These are phyloP conservation scores for Adansonia grandidieri DNA, from an alignment of 441 rosid genomes.

Conservation along the genomic window DNA sequence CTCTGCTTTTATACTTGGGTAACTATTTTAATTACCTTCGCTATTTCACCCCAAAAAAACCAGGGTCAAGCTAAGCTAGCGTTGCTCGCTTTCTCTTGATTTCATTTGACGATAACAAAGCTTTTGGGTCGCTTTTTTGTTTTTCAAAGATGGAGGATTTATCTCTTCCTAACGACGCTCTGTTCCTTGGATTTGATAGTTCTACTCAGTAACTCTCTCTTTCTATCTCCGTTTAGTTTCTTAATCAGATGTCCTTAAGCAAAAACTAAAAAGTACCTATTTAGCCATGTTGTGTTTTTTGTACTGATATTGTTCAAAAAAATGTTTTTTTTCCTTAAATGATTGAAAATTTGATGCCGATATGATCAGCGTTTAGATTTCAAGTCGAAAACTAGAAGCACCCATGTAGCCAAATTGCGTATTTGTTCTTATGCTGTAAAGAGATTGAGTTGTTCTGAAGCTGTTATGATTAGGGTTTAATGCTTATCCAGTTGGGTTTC, in stretches of 20 bases:
- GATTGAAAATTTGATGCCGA: background rate
- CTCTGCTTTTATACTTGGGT: background rate
- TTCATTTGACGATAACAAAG: background rate
- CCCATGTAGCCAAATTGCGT: background rate
- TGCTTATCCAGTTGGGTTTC: constrained; percentile 14
- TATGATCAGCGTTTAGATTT: background rate
- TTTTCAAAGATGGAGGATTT: constrained; percentile 40
- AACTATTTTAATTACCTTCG: background rate
- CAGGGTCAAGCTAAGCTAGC: background rate
- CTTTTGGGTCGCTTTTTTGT: background rate
- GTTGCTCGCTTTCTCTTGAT: background rate
- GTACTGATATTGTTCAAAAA: background rate
- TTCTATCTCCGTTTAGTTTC: background rate
- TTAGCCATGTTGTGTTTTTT: background rate
- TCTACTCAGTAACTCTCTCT: constrained; percentile 74
- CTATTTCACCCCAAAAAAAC: background rate
- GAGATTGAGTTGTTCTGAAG: background rate
- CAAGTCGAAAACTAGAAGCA: background rate
- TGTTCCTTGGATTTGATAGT: constrained; percentile 86
- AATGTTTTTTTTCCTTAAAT: background rate
- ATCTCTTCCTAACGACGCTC: constrained; percentile 65
- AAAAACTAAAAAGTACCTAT: constrained; percentile 14
- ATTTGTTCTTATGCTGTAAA: constrained; percentile 2
- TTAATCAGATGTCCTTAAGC: background rate
- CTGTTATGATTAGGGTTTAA: constrained; percentile 5